Evolutionary conservation across 495 filamentous ascomycete species (phyloP), one percentile per base, ranked within the genome.

Genomic region (Poronia punctata): DNA sequence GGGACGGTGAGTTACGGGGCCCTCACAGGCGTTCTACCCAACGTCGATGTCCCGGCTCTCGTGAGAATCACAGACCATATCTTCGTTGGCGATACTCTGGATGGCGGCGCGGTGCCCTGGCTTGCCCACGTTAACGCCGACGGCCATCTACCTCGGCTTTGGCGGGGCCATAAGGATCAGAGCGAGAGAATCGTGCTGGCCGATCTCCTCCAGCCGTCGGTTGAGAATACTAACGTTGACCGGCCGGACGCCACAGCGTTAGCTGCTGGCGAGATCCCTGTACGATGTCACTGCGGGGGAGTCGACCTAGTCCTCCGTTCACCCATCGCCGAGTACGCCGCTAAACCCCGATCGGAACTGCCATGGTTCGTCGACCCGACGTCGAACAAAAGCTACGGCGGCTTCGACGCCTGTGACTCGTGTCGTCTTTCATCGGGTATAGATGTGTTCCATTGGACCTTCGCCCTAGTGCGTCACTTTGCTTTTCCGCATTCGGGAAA

Each of bases 261-360:
- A 20, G 16, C 21, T 35, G 32, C 22, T 27, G 12, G 16, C 28
- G 56, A 25, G 49, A 57, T 39, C 55, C 59, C n/a, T 39, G 57
- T 58, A 2, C 38, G 49, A 22, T 80, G 76, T 38, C 64, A 70
- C 26, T 79, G 74, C 46, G 58, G 65, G 2, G 75, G 73, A 6
- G 62, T 78, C 7, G 49, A 59, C 16, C 46, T 68, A 1, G 57
- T 66, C 17, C 30, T 66, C 4, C 46, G 32, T 10, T 56, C 56
- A 30, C 41, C 51, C 16, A 45, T 47, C 10, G 59, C 65, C 14
- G 24, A 46, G 10, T 42, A 25, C 19, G 23, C 20, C 0, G 28
- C 33, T 14, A 23, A 22, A 8, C 17, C 40, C 35, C n/a, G 35
- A 40, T 25, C 33, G 14, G 44, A 52, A 15, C 36, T 61, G 10